These are phyloP conservation scores for Mycena alexandri DNA, from an alignment of 768 basidiomycete genomes.

Conservation along the genomic window DNA sequence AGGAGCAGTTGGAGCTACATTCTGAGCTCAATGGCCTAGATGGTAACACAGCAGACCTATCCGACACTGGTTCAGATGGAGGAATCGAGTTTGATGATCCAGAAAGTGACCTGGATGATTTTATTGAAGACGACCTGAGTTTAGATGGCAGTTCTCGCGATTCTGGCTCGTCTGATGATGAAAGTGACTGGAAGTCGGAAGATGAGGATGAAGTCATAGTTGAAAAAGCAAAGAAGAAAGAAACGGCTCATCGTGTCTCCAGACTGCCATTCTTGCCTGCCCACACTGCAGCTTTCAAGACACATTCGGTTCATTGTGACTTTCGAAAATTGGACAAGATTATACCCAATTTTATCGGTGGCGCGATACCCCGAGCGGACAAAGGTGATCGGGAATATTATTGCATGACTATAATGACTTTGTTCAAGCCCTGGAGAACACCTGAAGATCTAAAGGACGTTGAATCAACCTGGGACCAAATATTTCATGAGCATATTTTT, in stretches of 20 bases:
- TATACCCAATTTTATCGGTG: conserved; percentile 47
- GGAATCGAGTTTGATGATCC: background rate
- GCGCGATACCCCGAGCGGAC: conserved; percentile 42
- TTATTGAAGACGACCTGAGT: background rate
- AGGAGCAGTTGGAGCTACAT: background rate
- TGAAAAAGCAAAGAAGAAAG: background rate
- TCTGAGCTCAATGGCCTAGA: background rate
- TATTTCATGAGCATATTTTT: conserved; percentile 34
- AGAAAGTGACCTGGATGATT: background rate
- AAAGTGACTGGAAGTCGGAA: background rate
- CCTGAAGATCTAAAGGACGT: conserved; percentile 39
- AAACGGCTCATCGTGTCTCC: background rate
- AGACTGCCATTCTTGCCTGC: conserved; percentile 6
- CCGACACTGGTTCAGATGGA: background rate
- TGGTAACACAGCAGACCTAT: no score
- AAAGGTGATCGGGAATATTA: conserved; percentile 49
- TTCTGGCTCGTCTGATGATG: no score
- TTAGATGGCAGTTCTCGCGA: no score
- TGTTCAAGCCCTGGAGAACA: conserved; percentile 46
- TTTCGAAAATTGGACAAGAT: background rate
- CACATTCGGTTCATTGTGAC: conserved; percentile 17
- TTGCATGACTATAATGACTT: conserved; percentile 41
- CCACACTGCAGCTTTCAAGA: background rate
- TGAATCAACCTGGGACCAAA: conserved; percentile 35
- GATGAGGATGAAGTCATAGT: conserved; percentile 7